A percentile compares a stretch with the other conserved stretches of the same genome.
phyloP scores from a whole-genome alignment of 2,329 filamentous ascomycete genomes.

The Diaporthe velutina region DNA sequence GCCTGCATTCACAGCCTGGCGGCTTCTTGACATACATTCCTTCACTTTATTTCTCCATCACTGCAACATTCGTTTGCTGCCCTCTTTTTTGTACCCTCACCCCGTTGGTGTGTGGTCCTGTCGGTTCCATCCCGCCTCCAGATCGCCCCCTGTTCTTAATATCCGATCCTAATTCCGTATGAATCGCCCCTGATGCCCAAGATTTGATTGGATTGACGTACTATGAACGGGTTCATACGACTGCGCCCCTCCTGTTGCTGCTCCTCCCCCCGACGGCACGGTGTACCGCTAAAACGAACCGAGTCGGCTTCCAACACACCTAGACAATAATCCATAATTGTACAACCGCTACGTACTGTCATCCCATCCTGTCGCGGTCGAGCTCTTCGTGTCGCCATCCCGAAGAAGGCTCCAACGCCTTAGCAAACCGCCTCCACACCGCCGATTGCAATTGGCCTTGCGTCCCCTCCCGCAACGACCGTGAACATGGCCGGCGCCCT shows the following conservation, averaged over 20 bases:
- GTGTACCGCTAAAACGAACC: slow-evolving; percentile 25
- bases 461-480: slow-evolving; percentile 3
- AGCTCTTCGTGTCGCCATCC: slow-evolving; percentile 17
- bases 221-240: slow-evolving; percentile 26
- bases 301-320: slow-evolving; percentile 21
- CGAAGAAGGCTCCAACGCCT: slow-evolving; percentile 13
- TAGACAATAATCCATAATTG: slow-evolving; percentile 22
- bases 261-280: slow-evolving; percentile 21
- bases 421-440: slow-evolving; percentile 14
- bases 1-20: slow-evolving; percentile 5
- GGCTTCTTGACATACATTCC: background rate
- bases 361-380: slow-evolving; percentile 12
- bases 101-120: background rate
- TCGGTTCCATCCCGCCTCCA: slow-evolving; percentile 21
- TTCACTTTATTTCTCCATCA: slow-evolving; percentile 1
- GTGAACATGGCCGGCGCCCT: slow-evolving; percentile 33
- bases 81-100: background rate
- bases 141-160: slow-evolving; percentile 33
- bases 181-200: slow-evolving; percentile 36
- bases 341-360: slow-evolving; percentile 12
- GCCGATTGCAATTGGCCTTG: slow-evolving; percentile 12
- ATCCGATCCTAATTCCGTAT: slow-evolving; percentile 34
- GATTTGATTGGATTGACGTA: slow-evolving; percentile 35
- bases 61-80: slow-evolving; percentile 17
- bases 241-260: slow-evolving; percentile 22